Percentiles rank a stretch among this genome's conserved stretches.
Conservation (phyloP, 306 rosid species). For the Inga leiocalycina region DNA sequence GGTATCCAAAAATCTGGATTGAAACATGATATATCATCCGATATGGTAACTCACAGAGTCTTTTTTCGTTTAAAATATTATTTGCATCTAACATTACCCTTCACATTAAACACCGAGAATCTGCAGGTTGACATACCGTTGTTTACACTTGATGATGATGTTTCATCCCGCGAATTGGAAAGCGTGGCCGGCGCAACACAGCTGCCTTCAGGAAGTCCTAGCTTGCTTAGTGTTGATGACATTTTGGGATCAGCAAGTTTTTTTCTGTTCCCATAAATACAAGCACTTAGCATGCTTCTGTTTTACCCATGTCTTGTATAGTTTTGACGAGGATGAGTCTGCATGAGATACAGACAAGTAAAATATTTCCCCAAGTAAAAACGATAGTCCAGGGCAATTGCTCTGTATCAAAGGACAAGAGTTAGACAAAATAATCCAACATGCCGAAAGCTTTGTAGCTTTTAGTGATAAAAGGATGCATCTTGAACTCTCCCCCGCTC, state of each 20-base stretch:
- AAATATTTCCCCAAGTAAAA: conserved; percentile 19
- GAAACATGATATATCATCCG: conserved; percentile 40
- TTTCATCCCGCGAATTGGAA: conserved; percentile 42
- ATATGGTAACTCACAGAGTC: conserved; percentile 43
- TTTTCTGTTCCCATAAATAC: conserved; percentile 7
- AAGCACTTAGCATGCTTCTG: neutral
- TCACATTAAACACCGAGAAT: too few species aligned
- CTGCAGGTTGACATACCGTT: too few species aligned
- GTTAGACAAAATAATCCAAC: neutral
- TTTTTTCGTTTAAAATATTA: neutral
- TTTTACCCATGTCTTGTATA: neutral
- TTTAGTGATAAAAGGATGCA: neutral
- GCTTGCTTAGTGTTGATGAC: conserved; percentile 69
- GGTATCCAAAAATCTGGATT: conserved; percentile 47
- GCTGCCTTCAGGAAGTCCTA: conserved; percentile 39
- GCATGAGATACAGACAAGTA: conserved; percentile 1
- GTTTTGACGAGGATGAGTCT: conserved; percentile 5
- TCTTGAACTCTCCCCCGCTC: neutral
- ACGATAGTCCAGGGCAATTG: neutral
- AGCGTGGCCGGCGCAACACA: conserved; percentile 32
- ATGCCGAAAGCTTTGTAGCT: neutral
- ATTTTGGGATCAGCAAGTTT: conserved; percentile 69
- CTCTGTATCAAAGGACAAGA: neutral
- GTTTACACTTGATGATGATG: conserved; percentile 45
- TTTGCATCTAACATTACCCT: conserved; percentile 21